Evolutionary conservation across 495 filamentous ascomycete genomes (phyloP), one percentile per base, ranked within the genome.

Genomic region (Geoglossum glabrum): DNA sequence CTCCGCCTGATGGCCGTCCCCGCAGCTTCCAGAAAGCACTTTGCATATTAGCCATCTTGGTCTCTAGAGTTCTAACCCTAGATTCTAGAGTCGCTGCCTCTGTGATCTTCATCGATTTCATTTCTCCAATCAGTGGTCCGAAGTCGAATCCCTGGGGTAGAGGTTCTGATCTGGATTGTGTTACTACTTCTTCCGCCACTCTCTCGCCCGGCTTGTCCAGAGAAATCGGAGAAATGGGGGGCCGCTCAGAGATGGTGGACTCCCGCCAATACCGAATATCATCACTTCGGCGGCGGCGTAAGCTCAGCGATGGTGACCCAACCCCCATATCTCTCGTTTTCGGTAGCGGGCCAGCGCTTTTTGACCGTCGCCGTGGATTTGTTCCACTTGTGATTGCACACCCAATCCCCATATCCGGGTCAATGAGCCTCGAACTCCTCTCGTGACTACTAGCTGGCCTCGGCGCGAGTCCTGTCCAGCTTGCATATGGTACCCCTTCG

Each of bases 261-360:
- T 75, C 73, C 45, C 76, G 69, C 76, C 76, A 79, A 60, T 74
- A 77, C 23, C 74, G 74, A 26, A 79, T 77, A 63, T 80, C 77
- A 45, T 78, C 77, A 60, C 76, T 78, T 17, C 76, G 69, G 40
- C 76, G 70, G 36, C 76, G 71, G 58, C 58, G 13, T 62, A 66
- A 4, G 36, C 34, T 7, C 61, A 34, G 68, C 61, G 47, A 72
- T 70, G 49, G 71, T 66, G n/a, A 77, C 65, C 43, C 43, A 19
- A 33, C n/a, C 26, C 25, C 13, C 5, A 34, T 30, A 1, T 45
- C 38, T 47, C 38, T 25, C 33, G 25, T 6, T 30, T 33, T 58
- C 43, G 43, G 56, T 27, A 19, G n/a, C 75, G 73, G 23, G 72
- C 74, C 27, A 78, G 63, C 56, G 62, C 75, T 78, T 43, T 75